A percentile compares a stretch with the other conserved stretches of the same genome.
These are phyloP conservation scores for Cladobotryum mycophilum DNA, from an alignment of 2,329 filamentous ascomycete species.

Conservation along the genomic window DNA sequence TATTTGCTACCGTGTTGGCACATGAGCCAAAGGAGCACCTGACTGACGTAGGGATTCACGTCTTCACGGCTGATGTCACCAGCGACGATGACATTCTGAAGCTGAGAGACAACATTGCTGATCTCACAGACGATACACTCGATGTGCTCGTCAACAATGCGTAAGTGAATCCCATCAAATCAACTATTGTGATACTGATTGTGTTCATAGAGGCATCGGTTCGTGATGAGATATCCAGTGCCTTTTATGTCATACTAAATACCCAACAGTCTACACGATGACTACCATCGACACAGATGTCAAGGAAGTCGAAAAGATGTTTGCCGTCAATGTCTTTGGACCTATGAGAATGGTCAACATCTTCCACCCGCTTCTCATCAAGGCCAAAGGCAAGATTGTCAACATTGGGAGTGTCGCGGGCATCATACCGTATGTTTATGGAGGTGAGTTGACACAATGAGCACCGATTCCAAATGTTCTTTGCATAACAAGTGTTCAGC, in stretches of 20 bases:
- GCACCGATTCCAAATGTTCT: neutral
- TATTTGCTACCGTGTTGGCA: constrained; percentile 28
- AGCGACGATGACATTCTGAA: constrained; percentile 19
- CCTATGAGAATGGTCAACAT: constrained; percentile 19
- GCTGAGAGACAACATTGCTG: constrained; percentile 13
- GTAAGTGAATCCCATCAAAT: no score
- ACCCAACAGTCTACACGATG: constrained; percentile 17
- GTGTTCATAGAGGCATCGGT: constrained; percentile 7
- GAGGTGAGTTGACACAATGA: constrained; percentile 3
- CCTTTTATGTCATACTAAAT: no score
- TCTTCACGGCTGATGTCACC: constrained; percentile 28
- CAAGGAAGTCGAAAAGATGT: constrained; percentile 28
- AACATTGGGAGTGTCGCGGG: constrained; percentile 21
- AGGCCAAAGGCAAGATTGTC: constrained; percentile 17
- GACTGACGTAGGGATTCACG: constrained; percentile 15
- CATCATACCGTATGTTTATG: constrained; percentile 16
- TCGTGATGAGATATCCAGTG: no score
- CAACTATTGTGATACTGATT: constrained; percentile 9
- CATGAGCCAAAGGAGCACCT: constrained; percentile 19
- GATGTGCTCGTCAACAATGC: no score
- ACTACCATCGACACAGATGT: constrained; percentile 25
- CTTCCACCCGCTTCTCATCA: constrained; percentile 17
- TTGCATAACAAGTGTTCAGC: constrained; percentile 1
- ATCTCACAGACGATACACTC: constrained; percentile 7
- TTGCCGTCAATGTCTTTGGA: constrained; percentile 39